Evolutionary conservation across 768 basidiomycete genomes (phyloP), one percentile per base, ranked within the genome.

Genomic region (Psilocybe tampanensis): DNA sequence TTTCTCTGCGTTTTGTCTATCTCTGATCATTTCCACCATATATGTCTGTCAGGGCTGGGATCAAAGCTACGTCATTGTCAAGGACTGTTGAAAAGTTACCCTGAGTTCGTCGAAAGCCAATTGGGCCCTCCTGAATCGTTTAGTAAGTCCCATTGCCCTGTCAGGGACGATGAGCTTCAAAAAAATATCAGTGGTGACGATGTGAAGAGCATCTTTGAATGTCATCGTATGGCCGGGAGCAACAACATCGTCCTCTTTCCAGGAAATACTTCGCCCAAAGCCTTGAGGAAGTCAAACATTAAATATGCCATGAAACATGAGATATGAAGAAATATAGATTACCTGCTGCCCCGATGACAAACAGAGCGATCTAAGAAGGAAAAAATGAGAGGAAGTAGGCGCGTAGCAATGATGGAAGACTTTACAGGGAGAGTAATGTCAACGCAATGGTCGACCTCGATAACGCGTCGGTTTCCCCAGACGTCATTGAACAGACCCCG

Each of bases 321-420:
- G 12, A 23, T 43, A 56, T 15, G 43, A 44, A 45, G n/a, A 23
- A 19, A 29, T 29, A 29, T 9, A 29, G 21, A 64, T 24, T 58
- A 80, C 80, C 84, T 58, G 85, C 84, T 2, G 75, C 75, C 24
- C 83, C 76, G 53, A 86, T 82, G 29, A 84, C 77, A 50, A 82
- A 80, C 2, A 86, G 75, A 0, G 84, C 79, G 39, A 85, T 76
- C 85, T 85, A 41, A 8, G 17, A 52, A 21, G 39, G 22, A 19
- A 13, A 47, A 17, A 19, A 13, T 41, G 21, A 23, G 39, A 17
- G 63, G 59, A 13, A 63, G 64, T 42, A 63, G 26, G 13, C 41
- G 23, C 7, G 36, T n/a, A 33, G n/a, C 9, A 21, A 21, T 29
- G 45, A 6, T 12, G 22, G 26, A 22, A 39, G 7, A 44, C 44